These are phyloP conservation scores for Cubamyces sp. DNA, from an alignment of 768 basidiomycete genomes.

Conservation along the genomic window DNA sequence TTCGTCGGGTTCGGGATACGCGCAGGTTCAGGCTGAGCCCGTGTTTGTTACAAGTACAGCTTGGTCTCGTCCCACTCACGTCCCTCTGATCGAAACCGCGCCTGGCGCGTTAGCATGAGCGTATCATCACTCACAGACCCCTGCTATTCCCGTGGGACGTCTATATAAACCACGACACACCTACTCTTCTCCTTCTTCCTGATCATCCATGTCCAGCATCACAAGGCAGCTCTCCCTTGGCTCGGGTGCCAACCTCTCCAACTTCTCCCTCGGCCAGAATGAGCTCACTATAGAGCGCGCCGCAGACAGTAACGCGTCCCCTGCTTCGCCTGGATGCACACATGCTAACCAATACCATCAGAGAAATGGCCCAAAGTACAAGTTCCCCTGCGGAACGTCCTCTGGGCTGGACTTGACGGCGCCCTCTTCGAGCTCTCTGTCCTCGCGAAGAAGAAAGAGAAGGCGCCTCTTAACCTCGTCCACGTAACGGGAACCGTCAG, in stretches of 20 bases:
- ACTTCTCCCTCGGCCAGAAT: slow-evolving; percentile 35
- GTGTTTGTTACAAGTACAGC: too few relatives aligned
- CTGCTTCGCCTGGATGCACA: not conserved
- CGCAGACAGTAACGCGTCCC: slow-evolving; percentile 24
- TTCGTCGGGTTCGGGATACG: not conserved
- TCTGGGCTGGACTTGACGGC: slow-evolving; percentile 51
- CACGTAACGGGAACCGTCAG: slow-evolving; percentile 48
- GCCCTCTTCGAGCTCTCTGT: slow-evolving; percentile 53
- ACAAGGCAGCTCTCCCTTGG: slow-evolving; percentile 18
- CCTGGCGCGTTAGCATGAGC: too few relatives aligned
- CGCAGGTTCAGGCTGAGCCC: too few relatives aligned
- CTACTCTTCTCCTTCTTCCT: not conserved
- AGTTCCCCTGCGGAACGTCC: slow-evolving; percentile 53
- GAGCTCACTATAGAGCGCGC: slow-evolving; percentile 34
- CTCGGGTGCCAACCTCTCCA: slow-evolving; percentile 4
- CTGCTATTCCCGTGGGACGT: too few relatives aligned
- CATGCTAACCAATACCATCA: slow-evolving; percentile 2
- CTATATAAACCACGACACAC: not conserved
- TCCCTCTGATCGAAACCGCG: too few relatives aligned
- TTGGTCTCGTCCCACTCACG: too few relatives aligned
- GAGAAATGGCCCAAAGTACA: slow-evolving; percentile 34
- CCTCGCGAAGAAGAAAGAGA: slow-evolving; percentile 49
- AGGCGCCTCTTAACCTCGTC: slow-evolving; percentile 43
- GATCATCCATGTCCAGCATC: slow-evolving; percentile 14
- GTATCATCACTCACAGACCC: not conserved